Evolutionary conservation across 1,284 basidiomycete species (phyloP).

Genomic region (Neonothopanus nambi): DNA sequence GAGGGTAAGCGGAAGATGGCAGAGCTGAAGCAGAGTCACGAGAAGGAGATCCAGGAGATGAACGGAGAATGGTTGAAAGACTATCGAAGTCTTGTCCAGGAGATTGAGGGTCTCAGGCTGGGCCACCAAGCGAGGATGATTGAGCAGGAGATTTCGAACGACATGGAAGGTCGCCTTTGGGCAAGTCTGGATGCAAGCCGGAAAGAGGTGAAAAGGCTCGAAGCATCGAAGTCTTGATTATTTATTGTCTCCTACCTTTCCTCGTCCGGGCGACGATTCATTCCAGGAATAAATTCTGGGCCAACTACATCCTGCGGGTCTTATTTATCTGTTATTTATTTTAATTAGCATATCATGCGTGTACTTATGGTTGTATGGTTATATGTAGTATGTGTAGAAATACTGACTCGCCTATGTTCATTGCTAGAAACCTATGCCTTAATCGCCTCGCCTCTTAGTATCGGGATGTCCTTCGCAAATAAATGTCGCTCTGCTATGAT

Average conservation of each 20-base stretch:
- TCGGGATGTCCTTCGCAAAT: no score
- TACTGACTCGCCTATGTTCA: no score
- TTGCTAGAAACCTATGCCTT: no score
- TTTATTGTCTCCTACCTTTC: neutral
- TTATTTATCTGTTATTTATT: no score
- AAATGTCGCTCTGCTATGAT: no score
- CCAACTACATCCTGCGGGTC: no score
- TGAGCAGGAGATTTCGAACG: slow-evolving; percentile 41
- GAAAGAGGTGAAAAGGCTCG: slow-evolving; percentile 4
- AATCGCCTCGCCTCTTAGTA: no score
- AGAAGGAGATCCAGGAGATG: slow-evolving; percentile 38
- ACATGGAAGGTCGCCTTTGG: slow-evolving; percentile 30
- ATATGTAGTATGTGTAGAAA: no score
- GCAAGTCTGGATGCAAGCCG: neutral
- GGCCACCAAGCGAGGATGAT: slow-evolving; percentile 33
- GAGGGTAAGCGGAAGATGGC: slow-evolving; percentile 32
- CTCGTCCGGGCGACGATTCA: no score
- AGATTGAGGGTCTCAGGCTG: slow-evolving; percentile 36
- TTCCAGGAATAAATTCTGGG: no score
- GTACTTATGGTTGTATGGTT: no score
- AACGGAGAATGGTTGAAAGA: slow-evolving; percentile 40
- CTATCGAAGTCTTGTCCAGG: slow-evolving; percentile 30
- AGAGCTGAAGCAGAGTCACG: slow-evolving; percentile 30
- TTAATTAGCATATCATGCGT: no score
- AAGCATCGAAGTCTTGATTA: neutral